phyloP scores from a whole-genome alignment of 2,329 filamentous ascomycete species.

The Xylaria sp. region DNA sequence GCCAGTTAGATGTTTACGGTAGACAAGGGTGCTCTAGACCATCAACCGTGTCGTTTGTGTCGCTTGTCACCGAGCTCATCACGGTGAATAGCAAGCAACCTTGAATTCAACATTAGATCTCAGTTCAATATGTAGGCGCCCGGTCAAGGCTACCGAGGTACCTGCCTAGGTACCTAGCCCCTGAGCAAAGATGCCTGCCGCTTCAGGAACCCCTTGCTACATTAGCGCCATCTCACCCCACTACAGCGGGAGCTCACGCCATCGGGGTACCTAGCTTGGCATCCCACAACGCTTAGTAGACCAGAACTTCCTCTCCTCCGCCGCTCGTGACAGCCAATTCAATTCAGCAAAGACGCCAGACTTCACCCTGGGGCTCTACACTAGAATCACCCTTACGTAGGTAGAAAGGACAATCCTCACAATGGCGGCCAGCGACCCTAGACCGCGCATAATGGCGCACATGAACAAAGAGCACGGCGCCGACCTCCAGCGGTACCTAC shows the following conservation, averaged over 20 bases:
- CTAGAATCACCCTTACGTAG: background rate
- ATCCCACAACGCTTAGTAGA: background rate
- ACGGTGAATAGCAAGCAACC: too few species aligned
- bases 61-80: too few species aligned
- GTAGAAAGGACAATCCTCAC: background rate
- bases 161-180: background rate
- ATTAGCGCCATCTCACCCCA: background rate
- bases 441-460: slow-evolving; percentile 76
- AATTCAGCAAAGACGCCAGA: too few species aligned
- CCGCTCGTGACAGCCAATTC: background rate
- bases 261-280: background rate
- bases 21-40: too few species aligned
- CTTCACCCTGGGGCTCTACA: background rate
- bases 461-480: slow-evolving; percentile 87
- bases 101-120: too few species aligned
- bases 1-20: too few species aligned
- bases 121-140: background rate
- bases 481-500: slow-evolving; percentile 82
- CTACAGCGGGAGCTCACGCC: background rate
- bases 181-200: background rate
- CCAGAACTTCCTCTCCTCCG: background rate
- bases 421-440: slow-evolving; percentile 56
- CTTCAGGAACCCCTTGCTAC: background rate
- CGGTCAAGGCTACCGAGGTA: background rate
- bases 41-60: too few species aligned